A percentile compares a stretch with the other conserved stretches of the same genome.
Evolutionary conservation across 345 rosid species (phyloP).

Genomic region (Citropsis articulata): DNA sequence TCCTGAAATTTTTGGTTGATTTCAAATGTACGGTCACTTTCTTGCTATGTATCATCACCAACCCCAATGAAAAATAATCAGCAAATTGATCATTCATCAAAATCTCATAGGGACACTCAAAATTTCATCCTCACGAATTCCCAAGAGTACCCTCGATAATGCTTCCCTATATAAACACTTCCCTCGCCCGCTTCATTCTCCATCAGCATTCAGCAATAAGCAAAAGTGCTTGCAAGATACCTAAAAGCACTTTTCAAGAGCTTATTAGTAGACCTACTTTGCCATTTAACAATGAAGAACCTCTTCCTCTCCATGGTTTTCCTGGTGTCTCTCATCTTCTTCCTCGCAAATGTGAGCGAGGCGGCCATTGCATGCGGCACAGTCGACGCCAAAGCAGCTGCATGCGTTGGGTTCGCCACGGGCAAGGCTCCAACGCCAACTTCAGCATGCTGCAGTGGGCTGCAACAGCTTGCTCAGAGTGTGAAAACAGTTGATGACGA

Average conservation of each 20-base stretch:
- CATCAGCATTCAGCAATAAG: background rate
- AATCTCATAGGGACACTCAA: background rate
- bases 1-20: background rate
- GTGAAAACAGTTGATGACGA: slow-evolving; percentile 30
- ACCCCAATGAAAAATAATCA: background rate
- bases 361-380: slow-evolving; percentile 21
- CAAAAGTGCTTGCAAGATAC: background rate
- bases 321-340: slow-evolving; percentile 20
- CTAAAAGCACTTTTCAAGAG: background rate
- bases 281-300: slow-evolving; percentile 17
- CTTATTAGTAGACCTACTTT: background rate
- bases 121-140: background rate
- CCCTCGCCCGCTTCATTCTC: background rate
- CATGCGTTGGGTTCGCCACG: slow-evolving; percentile 27
- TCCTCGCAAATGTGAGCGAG: slow-evolving; percentile 2
- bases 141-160: background rate
- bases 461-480: slow-evolving; percentile 25
- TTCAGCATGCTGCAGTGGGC: slow-evolving; percentile 25
- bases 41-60: background rate
- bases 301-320: background rate
- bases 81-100: background rate
- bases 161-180: slow-evolving; percentile 5
- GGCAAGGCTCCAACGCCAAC: slow-evolving; percentile 23
- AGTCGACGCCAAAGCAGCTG: slow-evolving; percentile 24
- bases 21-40: background rate